Percentiles rank a stretch among this genome's conserved stretches.
phyloP scores from a whole-genome alignment of 2,329 filamentous ascomycete species.

The Sarocladium kiliense region DNA sequence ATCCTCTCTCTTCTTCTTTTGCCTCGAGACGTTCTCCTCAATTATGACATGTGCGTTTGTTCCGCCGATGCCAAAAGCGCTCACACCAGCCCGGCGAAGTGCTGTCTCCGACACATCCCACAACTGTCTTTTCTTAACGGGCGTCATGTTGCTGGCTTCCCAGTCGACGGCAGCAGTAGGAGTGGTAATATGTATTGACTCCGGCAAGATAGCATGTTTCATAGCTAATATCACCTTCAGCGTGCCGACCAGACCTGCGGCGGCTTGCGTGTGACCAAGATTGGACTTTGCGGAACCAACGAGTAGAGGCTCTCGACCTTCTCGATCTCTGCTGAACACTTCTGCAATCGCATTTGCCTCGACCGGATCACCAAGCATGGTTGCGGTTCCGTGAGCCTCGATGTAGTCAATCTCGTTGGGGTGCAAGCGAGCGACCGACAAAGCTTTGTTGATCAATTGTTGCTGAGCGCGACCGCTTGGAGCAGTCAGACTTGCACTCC shows the following conservation, averaged over 20 bases:
- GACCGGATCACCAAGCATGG: conserved; percentile 20
- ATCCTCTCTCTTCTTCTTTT: neutral
- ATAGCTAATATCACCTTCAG: conserved; percentile 42
- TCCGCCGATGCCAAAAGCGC: conserved; percentile 37
- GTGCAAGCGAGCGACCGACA: conserved; percentile 10
- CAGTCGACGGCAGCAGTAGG: conserved; percentile 14
- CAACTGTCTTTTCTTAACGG: conserved; percentile 6
- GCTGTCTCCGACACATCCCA: conserved; percentile 15
- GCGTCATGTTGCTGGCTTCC: conserved; percentile 12
- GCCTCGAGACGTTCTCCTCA: conserved; percentile 18
- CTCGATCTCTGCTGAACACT: conserved; percentile 15
- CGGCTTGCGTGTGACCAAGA: conserved; percentile 57
- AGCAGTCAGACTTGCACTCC: conserved; percentile 33
- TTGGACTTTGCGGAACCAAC: conserved; percentile 56
- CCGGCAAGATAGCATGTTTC: conserved; percentile 32
- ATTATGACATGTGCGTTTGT: conserved; percentile 42
- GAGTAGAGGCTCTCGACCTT: conserved; percentile 2
- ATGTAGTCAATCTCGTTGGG: conserved; percentile 30
- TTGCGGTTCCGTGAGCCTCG: conserved; percentile 4
- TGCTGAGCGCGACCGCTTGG: conserved; percentile 31
- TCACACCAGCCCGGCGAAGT: conserved; percentile 34
- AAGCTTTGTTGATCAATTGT: conserved; percentile 23
- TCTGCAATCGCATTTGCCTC: conserved; percentile 18
- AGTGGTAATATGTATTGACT: conserved; percentile 17
- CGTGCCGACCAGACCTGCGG: conserved; percentile 52